Base-by-base conservation (phyloP, 805 yeast species). In the Sugiyamaella smithiae region DNA sequence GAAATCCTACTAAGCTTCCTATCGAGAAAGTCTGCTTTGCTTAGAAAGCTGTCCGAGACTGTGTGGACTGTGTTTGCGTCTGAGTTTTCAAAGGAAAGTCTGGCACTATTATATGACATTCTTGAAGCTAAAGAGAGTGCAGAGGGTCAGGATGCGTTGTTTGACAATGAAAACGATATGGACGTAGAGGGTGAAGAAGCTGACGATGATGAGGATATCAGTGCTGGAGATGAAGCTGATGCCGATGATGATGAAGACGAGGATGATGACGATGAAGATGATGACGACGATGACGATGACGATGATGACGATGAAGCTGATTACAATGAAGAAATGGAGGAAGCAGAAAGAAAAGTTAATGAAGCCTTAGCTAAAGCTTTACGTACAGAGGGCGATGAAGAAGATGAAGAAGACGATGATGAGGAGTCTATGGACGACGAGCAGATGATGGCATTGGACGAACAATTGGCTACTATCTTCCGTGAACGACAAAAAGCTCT, bases 351-450 rank as follows among this genome's bases (percentile, higher is more conserved):
- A 25, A 63, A 69, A 35, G 69, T 68, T 20, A 70, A 69, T 12
- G 69, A 69, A 23, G 70, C 55, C n/a, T 50, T 58, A n/a, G 56
- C 63, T 4, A 49, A 51, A 17, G 61, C 62, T 23, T 51, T 59
- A 5, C 35, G 25, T 17, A 51, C 47, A 14, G 50, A 38, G 20
- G 58, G 46, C 5, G 57, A 41, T 5, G 52, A 40, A 4, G 59
- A 31, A 5, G 72, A 68, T 11, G 78, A 71, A 16, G 81, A 74
- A 3, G 78, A 73, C 24, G 76, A 78, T 5, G 82, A 78, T 22
- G 86, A 82, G 45, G 95, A 86, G 56, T 82, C 91, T 0, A 87
- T 89, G 95, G 95, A 90, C 52, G 97, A 90, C 66, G 97, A 90
- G 59, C 89, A 89, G 64, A 91, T 91, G 98, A 81, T 89, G 83